These are phyloP conservation scores for Aspergillus thermomutatus DNA, from an alignment of 2,329 filamentous ascomycete genomes.

Conservation along the genomic window DNA sequence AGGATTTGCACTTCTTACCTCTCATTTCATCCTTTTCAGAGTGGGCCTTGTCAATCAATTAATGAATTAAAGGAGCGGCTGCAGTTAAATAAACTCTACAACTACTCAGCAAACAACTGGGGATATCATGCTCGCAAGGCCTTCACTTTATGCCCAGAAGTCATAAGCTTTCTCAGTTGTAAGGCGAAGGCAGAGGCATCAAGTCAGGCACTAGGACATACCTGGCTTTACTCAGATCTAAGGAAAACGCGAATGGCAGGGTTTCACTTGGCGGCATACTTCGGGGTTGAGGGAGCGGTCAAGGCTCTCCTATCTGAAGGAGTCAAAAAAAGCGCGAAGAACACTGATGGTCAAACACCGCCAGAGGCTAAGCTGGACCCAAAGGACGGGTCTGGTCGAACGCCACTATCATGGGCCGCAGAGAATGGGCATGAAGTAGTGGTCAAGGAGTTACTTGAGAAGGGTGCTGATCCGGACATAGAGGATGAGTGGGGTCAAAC, in stretches of 20 bases:
- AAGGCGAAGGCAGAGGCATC: background rate
- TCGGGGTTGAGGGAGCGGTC: background rate
- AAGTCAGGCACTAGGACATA: background rate
- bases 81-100: slow-evolving; percentile 5
- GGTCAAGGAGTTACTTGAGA: background rate
- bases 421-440: background rate
- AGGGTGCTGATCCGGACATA: background rate
- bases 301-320: background rate
- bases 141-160: background rate
- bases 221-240: no score
- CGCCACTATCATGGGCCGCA: background rate
- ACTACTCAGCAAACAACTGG: slow-evolving; percentile 14
- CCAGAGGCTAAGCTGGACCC: background rate
- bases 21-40: slow-evolving; percentile 15
- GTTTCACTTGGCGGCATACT: background rate
- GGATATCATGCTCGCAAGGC: slow-evolving; percentile 9
- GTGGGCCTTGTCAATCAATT: background rate
- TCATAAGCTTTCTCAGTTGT: background rate
- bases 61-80: background rate
- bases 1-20: slow-evolving; percentile 20
- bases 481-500: background rate
- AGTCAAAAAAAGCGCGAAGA: background rate
- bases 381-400: background rate
- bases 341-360: background rate
- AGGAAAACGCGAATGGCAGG: background rate